These are phyloP conservation scores for Daldinia eschscholtzii DNA, from an alignment of 2,329 filamentous ascomycete species.

Conservation along the genomic window DNA sequence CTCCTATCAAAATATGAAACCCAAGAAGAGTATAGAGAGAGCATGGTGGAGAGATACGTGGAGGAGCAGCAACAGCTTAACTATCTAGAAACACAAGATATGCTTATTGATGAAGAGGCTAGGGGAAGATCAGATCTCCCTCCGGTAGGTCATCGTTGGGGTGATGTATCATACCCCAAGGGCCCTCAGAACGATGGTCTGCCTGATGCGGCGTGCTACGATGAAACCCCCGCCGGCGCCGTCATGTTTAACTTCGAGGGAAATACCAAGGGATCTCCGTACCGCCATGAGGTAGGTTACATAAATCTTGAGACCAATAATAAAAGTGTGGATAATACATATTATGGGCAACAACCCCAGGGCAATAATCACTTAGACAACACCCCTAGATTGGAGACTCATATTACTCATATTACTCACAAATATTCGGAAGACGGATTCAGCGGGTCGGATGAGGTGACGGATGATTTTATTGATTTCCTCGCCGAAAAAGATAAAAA, in stretches of 20 bases:
- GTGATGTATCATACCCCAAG: background rate
- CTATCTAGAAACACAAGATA: background rate
- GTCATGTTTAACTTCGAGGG: slow-evolving; percentile 1
- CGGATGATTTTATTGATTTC: slow-evolving; percentile 32
- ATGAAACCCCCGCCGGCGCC: background rate
- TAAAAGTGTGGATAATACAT: too few species aligned
- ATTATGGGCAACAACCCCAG: background rate
- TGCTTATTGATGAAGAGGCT: background rate
- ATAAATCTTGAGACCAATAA: too few species aligned
- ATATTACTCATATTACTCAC: background rate
- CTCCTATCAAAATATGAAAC: background rate
- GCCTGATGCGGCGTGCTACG: background rate
- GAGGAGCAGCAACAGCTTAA: slow-evolving; percentile 7
- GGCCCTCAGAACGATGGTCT: background rate
- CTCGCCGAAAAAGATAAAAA: slow-evolving; percentile 9
- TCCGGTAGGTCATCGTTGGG: background rate
- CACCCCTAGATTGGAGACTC: background rate
- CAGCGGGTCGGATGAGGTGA: background rate
- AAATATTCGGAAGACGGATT: background rate
- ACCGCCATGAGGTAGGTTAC: background rate
- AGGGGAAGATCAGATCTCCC: background rate
- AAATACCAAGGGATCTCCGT: background rate
- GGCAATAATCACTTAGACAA: background rate
- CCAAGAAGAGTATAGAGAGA: background rate
- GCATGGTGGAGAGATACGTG: background rate